Conservation (phyloP, 305 asterid genomes). For the Plantago lanceolata region DNA sequence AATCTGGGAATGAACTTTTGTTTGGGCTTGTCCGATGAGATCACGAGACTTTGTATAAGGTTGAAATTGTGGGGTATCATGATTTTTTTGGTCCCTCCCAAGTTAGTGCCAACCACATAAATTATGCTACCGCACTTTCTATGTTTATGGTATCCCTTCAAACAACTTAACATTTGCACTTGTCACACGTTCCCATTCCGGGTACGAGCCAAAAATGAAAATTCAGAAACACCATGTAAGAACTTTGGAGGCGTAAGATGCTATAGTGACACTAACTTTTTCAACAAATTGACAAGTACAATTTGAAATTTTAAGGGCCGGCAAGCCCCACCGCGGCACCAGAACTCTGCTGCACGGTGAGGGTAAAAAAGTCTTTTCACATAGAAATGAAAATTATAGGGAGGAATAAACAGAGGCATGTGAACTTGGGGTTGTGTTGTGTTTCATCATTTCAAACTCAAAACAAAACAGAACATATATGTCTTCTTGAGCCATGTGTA, state of each 20-base stretch:
- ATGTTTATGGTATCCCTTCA: not conserved
- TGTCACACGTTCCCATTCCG: no score
- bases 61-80: constrained; percentile 15
- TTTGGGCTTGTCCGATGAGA: constrained; percentile 12
- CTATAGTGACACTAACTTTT: no score
- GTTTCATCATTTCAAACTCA: not conserved
- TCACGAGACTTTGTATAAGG: constrained; percentile 35
- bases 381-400: not conserved
- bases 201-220: no score
- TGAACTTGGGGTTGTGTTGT: not conserved
- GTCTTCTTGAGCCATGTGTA: constrained; percentile 10
- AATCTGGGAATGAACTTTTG: not conserved
- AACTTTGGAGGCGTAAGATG: no score
- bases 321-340: no score
- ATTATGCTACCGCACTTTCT: not conserved
- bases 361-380: not conserved
- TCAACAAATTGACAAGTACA: no score
- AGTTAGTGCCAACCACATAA: not conserved
- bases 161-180: not conserved
- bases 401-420: constrained; percentile 8
- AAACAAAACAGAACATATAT: not conserved
- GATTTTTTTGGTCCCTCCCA: not conserved
- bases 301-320: no score
- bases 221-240: no score
- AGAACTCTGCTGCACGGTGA: no score